Base-by-base conservation (phyloP, 2,329 filamentous ascomycete species). In the Calcarisporium arbuscula region DNA sequence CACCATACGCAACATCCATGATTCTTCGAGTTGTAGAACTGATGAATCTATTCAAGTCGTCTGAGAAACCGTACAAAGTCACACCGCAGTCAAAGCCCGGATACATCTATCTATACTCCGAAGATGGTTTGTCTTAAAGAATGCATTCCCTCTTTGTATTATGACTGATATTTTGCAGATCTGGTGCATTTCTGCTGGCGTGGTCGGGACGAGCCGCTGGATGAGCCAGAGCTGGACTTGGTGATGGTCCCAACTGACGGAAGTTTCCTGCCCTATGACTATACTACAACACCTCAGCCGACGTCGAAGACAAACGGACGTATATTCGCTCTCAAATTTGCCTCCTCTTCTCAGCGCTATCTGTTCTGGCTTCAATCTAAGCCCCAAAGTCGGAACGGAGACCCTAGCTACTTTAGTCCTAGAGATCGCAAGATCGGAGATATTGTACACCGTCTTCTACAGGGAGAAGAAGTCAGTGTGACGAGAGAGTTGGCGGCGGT, bases 141-240 rank as follows among this genome's bases (percentile, higher is more conserved):
- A n/a, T 9, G 5, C 23, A 2, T 15, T 31, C n/a, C 11, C 35
- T 36, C 6, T 6, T 14, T 19, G 19, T 10, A 17, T 23, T 7
- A 8, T 14, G 8, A 21, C 19, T 32, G 16, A n/a, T 12, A 14
- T 26, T 18, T 4, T 16, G 6, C 45, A 88, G 84, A 95, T 34
- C 76, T 98, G 41, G 73, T 94, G 41, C 89, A 95, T 67, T 95
- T 98, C 67, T 95, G 89, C 75, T 98, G 94, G 94, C 83, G 89
- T 46, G 80, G 85, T 52, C 82, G 92, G 47, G 74, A 70, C 47
- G 75, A 77, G 39, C 68, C 80, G 16, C 63, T 86, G 46, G 76
- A 83, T 43, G 66, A 84, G 39, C 82, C 89, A 38, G 83, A 92
- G 41, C 66, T 95, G 43, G 89, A 98, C 57, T 75, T 98, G 23